Evolutionary conservation across 108 stramenopile species (phyloP), one percentile per base, ranked within the genome.

Genomic region (Skeletonema menzelii): DNA sequence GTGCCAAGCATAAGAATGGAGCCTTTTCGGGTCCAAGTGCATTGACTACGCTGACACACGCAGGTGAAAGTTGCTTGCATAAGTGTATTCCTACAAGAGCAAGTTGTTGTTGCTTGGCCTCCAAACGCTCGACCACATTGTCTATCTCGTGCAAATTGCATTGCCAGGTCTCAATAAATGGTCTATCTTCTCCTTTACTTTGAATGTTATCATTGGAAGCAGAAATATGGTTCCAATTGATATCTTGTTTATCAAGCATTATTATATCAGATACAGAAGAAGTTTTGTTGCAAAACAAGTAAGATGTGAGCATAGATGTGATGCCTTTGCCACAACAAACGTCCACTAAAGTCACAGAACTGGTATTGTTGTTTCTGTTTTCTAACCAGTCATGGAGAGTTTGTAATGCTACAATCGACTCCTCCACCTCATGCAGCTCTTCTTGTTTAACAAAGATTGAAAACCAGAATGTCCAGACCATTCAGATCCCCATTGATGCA

Each of bases 251-350:
- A 64, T 91, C 90, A 19, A 91, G 64, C 84, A 91, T 79, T 27
- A 91, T 73, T 44, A 88, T 87, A 11, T 30, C 24, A 76, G 65
- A 68, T 65, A 68, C 46, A 69, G 84, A 63, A 58, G 82, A 35
- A 24, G 62, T 56, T 31, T 64, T 35, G 13, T 42, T 47, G 10
- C 58, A 35, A 20, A 82, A 71, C 12, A 82, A 34, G 37, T 84
- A 91, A 0, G 85, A 85, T 44, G 85, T 53, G 0, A 91, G 75
- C 81, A 88, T 82, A 10, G 87, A 87, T 3, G 85, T 78, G 8
- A 91, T 70, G 2, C 90, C 90, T 70, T 91, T 91, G 49, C 90
- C 90, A 14, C 79, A 83, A 73, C 87, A 88, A 27, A 87, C 84
- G 62, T 91, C 90, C 3, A 85, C 67, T 15, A 82, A 59, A 32